phyloP scores from a whole-genome alignment of 2,329 filamentous ascomycete genomes.

The Chaetomium sp. region DNA sequence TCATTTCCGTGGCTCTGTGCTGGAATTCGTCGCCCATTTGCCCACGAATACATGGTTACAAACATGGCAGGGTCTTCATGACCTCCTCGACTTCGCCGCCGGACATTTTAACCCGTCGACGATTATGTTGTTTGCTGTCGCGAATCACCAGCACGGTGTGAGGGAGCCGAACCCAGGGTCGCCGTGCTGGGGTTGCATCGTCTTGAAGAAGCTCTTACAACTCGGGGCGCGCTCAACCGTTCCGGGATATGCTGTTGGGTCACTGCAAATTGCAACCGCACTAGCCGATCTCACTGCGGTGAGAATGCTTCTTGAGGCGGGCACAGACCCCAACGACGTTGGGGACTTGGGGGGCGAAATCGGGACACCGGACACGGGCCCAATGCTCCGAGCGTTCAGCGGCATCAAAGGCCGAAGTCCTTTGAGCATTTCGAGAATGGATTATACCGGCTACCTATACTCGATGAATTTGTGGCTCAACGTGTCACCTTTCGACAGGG shows the following conservation, averaged over 20 bases:
- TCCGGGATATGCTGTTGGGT: neutral
- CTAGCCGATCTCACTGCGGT: neutral
- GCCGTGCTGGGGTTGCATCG: conserved; percentile 7
- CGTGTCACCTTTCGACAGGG: no score
- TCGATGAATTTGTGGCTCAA: no score
- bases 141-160: neutral
- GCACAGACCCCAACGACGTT: no score
- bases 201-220: neutral
- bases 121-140: conserved; percentile 13
- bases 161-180: no score
- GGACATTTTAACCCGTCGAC: conserved; percentile 14
- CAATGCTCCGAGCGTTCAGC: no score
- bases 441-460: no score
- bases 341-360: no score
- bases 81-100: neutral
- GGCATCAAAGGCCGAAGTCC: no score
- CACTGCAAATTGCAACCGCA: conserved; percentile 10
- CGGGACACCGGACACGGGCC: no score
- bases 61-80: neutral
- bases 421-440: no score
- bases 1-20: conserved; percentile 6
- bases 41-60: neutral
- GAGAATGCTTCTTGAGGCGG: neutral
- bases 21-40: conserved; percentile 17
- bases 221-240: conserved; percentile 1